Percentiles rank a stretch among this genome's conserved stretches.
Conservation (phyloP, 1,284 basidiomycete genomes). For the Tilletia setariae region DNA sequence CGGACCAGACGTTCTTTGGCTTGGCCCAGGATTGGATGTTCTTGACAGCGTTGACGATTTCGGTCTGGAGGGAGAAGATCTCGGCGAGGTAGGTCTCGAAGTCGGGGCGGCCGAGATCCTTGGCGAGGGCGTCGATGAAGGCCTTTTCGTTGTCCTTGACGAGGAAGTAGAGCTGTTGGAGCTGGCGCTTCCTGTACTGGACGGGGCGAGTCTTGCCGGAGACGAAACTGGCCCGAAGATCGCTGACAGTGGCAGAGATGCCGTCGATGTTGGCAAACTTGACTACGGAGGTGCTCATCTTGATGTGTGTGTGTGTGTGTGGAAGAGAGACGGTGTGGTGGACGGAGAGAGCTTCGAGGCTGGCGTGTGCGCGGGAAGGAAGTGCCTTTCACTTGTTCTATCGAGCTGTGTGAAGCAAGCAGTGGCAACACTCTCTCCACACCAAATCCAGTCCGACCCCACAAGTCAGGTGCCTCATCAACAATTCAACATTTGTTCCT, state of each 20-base stretch:
- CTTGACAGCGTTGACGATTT: slow-evolving; percentile 66
- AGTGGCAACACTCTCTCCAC: no score
- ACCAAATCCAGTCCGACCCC: no score
- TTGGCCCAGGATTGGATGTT: slow-evolving; percentile 61
- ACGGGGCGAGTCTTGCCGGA: slow-evolving; percentile 61
- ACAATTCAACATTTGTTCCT: no score
- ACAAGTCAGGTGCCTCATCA: no score
- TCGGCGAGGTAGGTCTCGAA: slow-evolving; percentile 55
- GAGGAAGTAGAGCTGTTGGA: slow-evolving; percentile 65
- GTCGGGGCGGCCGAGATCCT: slow-evolving; percentile 61
- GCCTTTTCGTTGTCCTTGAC: slow-evolving; percentile 63
- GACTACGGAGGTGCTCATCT: not conserved
- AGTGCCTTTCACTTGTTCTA: no score
- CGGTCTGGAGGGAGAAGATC: slow-evolving; percentile 55
- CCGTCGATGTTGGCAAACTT: not conserved
- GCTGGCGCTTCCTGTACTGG: slow-evolving; percentile 64
- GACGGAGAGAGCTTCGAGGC: not conserved
- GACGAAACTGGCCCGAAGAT: slow-evolving; percentile 60
- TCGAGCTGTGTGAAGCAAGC: no score
- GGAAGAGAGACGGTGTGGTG: not conserved
- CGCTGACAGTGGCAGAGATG: slow-evolving; percentile 48
- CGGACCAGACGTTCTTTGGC: slow-evolving; percentile 45
- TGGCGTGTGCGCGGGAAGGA: no score
- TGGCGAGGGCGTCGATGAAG: slow-evolving; percentile 60
- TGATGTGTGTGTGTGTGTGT: not conserved